A percentile compares a stretch with the other conserved stretches of the same genome.
These are phyloP conservation scores for Macrophomina tecta DNA, from an alignment of 2,329 filamentous ascomycete species.

Conservation along the genomic window DNA sequence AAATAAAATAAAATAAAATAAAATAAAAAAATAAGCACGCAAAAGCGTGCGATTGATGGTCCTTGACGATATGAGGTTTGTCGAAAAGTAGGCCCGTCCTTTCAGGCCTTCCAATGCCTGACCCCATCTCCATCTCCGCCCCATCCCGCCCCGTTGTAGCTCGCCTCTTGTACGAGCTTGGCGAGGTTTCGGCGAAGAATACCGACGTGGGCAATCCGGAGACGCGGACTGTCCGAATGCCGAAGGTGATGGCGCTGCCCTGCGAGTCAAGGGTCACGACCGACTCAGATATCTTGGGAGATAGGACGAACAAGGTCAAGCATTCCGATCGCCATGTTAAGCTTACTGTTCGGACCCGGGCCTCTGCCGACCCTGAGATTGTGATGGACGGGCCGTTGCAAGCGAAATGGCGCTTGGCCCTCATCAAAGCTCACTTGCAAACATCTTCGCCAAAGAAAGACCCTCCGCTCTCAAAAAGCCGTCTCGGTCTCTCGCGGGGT, in stretches of 20 bases:
- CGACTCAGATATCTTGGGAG: background rate
- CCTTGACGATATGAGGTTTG: background rate
- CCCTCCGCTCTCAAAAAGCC: background rate
- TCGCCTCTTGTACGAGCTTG: background rate
- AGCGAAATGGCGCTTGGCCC: background rate
- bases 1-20: too few relatives aligned
- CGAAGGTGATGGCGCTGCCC: background rate
- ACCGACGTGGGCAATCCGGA: background rate
- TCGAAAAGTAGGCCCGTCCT: background rate
- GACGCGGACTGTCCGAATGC: background rate
- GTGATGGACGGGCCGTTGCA: background rate
- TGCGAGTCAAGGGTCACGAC: background rate
- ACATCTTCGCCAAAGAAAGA: background rate
- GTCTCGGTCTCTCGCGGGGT: too few relatives aligned
- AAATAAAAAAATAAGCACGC: too few relatives aligned
- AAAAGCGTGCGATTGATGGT: too few relatives aligned
- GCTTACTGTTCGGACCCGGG: background rate
- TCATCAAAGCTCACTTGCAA: background rate
- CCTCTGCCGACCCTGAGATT: background rate
- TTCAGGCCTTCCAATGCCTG: constrained; percentile 1
- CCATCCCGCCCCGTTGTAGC: background rate
- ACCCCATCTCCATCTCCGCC: background rate
- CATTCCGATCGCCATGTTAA: background rate
- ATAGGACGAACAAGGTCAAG: background rate
- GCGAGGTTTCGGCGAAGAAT: background rate